Base-by-base conservation (phyloP, 23 red algal species). In the Gracilaria domingensis region DNA sequence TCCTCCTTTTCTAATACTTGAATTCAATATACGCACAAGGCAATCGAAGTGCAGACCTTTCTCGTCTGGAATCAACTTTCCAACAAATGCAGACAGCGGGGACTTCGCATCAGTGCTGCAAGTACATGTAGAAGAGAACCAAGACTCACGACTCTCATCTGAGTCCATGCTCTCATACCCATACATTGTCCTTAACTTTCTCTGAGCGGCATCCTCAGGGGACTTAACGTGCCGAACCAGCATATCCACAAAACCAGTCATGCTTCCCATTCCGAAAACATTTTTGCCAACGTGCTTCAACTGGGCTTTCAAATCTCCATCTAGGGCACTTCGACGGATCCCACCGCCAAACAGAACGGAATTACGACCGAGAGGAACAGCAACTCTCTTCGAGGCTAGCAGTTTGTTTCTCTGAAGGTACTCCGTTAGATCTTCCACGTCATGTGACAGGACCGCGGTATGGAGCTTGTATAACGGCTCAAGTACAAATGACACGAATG, bases 381-480 rank as follows among this genome's bases (percentile, higher is more conserved):
- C 45, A 23, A 30, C 47, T 67, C 49, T 62, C 29, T 42, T 70
- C 23, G 40, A 45, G 2, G 67, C 66, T 34, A 82, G 12, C 18
- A 95, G 33, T 4, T 77, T 65, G 61, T 92, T 92, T 21, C 89
- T 59, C 38, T 66, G 45, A 29, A 96, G 57, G 33, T 62, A 85
- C 30, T 92, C 81, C n/a, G 88, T 71, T 53, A 96, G 56, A 42
- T 88, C 84, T 24, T 96, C 94, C 50, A 92, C 56, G 53, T 84
- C 89, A 57, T 90, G 57, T 34, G 88, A 89, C 18, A 97, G 74
- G 28, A 88, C 91, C 25, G 90, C 93, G 18, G 91, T 88, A 36
- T 94, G 89, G 72, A 96, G 69, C 71, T 99, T 99, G 80, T 99
- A 99, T 13, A 96, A 86, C 21, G 97, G 97, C 36, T 96, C 94